Percentiles rank a stretch among this genome's conserved stretches.
phyloP scores from a whole-genome alignment of 331 rosid species.

The Ulmus americana region DNA sequence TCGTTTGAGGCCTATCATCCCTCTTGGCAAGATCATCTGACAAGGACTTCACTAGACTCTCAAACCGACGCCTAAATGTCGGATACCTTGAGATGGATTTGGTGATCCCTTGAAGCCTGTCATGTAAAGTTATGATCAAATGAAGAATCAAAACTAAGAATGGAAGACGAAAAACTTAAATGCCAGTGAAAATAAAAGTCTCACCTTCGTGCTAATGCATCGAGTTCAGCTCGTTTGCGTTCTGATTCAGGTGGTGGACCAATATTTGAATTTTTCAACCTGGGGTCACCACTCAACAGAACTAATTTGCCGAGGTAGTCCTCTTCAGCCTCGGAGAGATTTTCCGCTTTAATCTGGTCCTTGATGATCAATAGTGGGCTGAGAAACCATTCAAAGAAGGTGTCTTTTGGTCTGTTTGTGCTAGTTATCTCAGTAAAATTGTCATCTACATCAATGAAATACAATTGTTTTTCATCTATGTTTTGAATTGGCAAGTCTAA shows the following conservation, averaged over 20 bases:
- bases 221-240: conserved; percentile 74
- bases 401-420: conserved; percentile 70
- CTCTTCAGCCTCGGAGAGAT: conserved; percentile 68
- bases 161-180: too few species aligned
- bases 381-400: conserved; percentile 77
- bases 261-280: conserved; percentile 41
- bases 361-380: conserved; percentile 76
- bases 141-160: background rate
- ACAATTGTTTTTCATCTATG: background rate
- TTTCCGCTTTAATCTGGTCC: conserved; percentile 90
- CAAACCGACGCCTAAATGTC: conserved; percentile 68
- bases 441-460: conserved; percentile 46
- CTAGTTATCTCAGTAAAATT: conserved; percentile 53
- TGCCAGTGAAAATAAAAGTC: background rate
- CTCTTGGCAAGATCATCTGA: conserved; percentile 49
- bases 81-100: conserved; percentile 86
- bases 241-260: conserved; percentile 66
- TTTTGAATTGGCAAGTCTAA: background rate
- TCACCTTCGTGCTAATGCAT: conserved; percentile 86
- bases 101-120: conserved; percentile 82
- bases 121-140: conserved; percentile 4
- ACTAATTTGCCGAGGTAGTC: conserved; percentile 64
- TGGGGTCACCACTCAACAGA: conserved; percentile 63
- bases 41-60: conserved; percentile 41
- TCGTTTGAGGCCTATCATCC: conserved; percentile 20